Base-by-base conservation (phyloP, 164 flowering plant genomes). In the Santalum album region DNA sequence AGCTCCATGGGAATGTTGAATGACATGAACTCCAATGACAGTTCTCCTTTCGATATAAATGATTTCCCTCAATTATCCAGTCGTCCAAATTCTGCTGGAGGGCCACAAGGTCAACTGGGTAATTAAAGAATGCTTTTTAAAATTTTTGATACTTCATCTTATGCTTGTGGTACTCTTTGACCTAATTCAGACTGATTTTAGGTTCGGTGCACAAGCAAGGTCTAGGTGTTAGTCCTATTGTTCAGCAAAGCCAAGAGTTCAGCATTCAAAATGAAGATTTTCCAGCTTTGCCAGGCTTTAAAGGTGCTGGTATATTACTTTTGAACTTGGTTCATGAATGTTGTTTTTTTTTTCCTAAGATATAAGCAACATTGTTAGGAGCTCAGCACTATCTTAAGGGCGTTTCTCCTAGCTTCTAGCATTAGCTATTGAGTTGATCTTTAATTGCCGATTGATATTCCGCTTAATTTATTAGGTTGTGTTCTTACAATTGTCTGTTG, bases 21-120 rank as follows among this genome's bases (percentile, higher is more conserved):
- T 74, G 99, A 90, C 70, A 65, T 84, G 64, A 86, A 77, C 58
- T 60, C 89, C 26, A 94, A 74, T 69, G 97, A 94, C 42, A 80
- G 43, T 65, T 70, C 96, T 32, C 91, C 96, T 32, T 94, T 90
- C 78, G 92, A 84, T 71, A 69, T 94, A 14, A 86, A 90, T 69
- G 96, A 94, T 73, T 94, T 94, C 58, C 96, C 97, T 59, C 87
- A 80, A 68, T 68, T 94, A 68, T 75, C 70, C 22, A 90, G 94
- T 49, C 96, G 99, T 5, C 99, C 99, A 44, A 83, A 79, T 74
- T 94, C 97, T 55, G 83, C 96, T 49, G 97, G 97, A 58, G 96
- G 99, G 52, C 86, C 87, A 58, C 99, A 87, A 69, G 96, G 96
- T 40, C 94, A 90, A 78, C 53, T 86, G 51, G 95, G 97, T 90